Evolutionary conservation across 495 filamentous ascomycete species (phyloP).

Genomic region (Podospora australis): DNA sequence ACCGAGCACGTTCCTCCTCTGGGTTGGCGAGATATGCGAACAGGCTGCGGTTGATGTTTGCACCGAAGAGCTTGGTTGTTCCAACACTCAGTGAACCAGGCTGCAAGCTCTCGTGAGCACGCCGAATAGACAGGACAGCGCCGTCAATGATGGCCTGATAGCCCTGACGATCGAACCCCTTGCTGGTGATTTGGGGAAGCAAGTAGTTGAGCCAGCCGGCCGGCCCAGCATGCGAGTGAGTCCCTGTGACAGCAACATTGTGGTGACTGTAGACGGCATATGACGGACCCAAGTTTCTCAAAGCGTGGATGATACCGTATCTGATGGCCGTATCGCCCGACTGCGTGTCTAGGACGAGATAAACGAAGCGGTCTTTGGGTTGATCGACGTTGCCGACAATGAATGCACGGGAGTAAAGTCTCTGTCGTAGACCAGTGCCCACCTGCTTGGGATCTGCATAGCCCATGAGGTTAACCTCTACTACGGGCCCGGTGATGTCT

Average conservation of each 20-base stretch:
- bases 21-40: conserved; percentile 92
- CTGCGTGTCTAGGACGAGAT: conserved; percentile 81
- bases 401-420: conserved; percentile 86
- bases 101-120: conserved; percentile 70
- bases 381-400: conserved; percentile 67
- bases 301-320: conserved; percentile 72
- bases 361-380: conserved; percentile 70
- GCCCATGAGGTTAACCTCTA: conserved; percentile 86
- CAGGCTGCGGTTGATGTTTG: conserved; percentile 85
- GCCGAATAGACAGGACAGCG: conserved; percentile 68
- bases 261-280: conserved; percentile 71
- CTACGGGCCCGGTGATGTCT: conserved; percentile 94
- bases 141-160: conserved; percentile 90
- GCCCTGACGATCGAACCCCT: conserved; percentile 82
- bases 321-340: conserved; percentile 87
- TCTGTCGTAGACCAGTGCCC: conserved; percentile 81
- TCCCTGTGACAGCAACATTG: conserved; percentile 88
- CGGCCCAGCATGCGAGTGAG: conserved; percentile 89
- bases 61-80: conserved; percentile 65
- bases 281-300: conserved; percentile 57
- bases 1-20: conserved; percentile 64
- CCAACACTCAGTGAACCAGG: conserved; percentile 69
- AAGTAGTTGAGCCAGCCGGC: conserved; percentile 96
- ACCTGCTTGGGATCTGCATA: conserved; percentile 86
- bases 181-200: conserved; percentile 85